Conservation (phyloP, 2,329 filamentous ascomycete species). For the Cylindrodendrum hubeiense region DNA sequence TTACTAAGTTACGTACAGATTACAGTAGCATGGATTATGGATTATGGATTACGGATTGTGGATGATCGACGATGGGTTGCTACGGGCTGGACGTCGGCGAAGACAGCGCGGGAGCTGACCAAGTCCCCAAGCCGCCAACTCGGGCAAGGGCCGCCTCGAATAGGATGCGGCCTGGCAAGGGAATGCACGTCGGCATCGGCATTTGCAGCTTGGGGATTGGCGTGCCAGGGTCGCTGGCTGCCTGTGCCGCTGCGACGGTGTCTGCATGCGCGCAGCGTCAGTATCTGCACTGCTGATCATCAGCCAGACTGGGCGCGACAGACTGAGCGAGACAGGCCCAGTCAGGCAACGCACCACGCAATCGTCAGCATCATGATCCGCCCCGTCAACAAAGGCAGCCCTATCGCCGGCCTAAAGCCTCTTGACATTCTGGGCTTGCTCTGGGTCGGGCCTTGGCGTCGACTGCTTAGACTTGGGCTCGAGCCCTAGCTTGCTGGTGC, state of each 20-base stretch:
- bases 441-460: no score
- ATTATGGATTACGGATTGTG: no score
- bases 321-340: conserved; percentile 2
- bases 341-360: not conserved
- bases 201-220: not conserved
- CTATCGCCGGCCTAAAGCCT: not conserved
- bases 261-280: not conserved
- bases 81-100: not conserved
- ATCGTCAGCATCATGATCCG: not conserved
- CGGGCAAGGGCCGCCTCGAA: not conserved
- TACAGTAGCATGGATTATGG: no score
- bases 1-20: no score
- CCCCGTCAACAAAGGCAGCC: not conserved
- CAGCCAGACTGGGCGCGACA: conserved; percentile 4
- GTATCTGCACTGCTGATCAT: conserved; percentile 11
- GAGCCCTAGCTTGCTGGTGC: no score
- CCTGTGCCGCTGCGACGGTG: not conserved
- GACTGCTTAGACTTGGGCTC: no score
- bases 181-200: not conserved
- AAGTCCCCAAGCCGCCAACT: not conserved
- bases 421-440: not conserved
- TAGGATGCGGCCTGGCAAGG: not conserved
- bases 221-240: not conserved
- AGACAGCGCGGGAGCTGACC: not conserved
- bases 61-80: no score